Evolutionary conservation across 345 rosid species (phyloP), one percentile per base, ranked within the genome.

Genomic region (Heritiera littoralis): DNA sequence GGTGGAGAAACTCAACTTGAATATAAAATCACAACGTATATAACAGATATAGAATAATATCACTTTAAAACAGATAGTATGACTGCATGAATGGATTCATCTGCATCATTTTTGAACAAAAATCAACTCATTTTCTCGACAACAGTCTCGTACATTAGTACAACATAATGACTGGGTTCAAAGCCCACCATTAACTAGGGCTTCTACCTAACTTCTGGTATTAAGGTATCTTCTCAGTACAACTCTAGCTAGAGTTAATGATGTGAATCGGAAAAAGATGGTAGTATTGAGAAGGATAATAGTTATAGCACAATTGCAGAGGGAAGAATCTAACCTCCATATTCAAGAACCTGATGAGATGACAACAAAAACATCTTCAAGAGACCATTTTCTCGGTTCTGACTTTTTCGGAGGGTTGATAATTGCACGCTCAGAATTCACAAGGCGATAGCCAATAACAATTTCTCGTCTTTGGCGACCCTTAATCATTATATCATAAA

Each of bases 281-380:
- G 46, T n/a, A 17, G n/a, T 35, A 7, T 5, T 11, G 55, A 2
- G 38, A 3, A 68, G 55, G 56, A 23, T 46, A 7, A 38, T 49
- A 46, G 56, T 49, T 48, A 15, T 8, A 38, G 23, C 10, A 41
- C 54, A 4, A 30, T 23, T 6, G 77, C 14, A n/a, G 45, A 60
- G 23, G 14, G 51, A 61, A 15, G 32, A 51, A 18, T 0, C 9
- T 52, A 45, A 45, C 48, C 48, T 6, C 5, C 49, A 38, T 49
- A 4, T 35, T 87, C 88, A 90, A 58, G 86, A 85, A 55, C 89
- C 88, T 11, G 85, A 85, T 64, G 94, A 88, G 32, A 93, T 91
- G 83, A 94, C 97, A n/a, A 93, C 95, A 75, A 90, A 93, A 74
- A 94, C 94, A 86, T 90, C 98, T 77, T 83, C 97, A 67, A 91